Conservation (phyloP, 2,329 filamentous ascomycete genomes). For the Ceratocystis variospora region DNA sequence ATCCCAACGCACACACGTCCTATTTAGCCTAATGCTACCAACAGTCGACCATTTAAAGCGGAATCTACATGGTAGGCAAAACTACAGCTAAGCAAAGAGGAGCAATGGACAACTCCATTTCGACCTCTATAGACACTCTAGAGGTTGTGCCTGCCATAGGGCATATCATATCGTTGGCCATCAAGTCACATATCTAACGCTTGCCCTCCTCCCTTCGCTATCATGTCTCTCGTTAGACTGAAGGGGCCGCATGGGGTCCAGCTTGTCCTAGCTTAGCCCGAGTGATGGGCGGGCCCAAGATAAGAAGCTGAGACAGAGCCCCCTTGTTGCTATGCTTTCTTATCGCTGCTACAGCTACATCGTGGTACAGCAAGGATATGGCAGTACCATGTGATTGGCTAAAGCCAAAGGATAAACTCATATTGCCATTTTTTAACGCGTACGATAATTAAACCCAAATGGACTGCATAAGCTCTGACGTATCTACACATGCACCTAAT, state of each 20-base stretch:
- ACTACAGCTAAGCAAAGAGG: not conserved
- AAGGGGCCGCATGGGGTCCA: not conserved
- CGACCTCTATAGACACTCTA: not conserved
- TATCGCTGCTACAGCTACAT: not conserved
- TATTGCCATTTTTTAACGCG: not conserved
- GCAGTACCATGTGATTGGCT: not conserved
- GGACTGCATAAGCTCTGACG: not conserved
- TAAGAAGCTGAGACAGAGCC: slow-evolving; percentile 4
- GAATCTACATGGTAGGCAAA: not conserved
- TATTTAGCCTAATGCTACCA: too few species aligned
- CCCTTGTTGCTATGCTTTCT: not conserved
- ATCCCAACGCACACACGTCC: too few species aligned
- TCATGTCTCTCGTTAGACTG: not conserved
- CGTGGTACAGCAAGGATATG: not conserved
- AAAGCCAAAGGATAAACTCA: not conserved
- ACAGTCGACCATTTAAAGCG: not conserved
- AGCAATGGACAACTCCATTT: not conserved
- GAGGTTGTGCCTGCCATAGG: not conserved
- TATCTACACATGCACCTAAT: not conserved
- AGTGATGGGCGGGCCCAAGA: not conserved
- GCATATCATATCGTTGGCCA: too few species aligned
- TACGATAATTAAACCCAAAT: not conserved
- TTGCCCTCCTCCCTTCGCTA: not conserved
- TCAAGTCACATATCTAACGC: not conserved
- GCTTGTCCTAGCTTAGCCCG: not conserved